Conservation (phyloP, 495 filamentous ascomycete genomes). For the Tetracladium marchalianum region DNA sequence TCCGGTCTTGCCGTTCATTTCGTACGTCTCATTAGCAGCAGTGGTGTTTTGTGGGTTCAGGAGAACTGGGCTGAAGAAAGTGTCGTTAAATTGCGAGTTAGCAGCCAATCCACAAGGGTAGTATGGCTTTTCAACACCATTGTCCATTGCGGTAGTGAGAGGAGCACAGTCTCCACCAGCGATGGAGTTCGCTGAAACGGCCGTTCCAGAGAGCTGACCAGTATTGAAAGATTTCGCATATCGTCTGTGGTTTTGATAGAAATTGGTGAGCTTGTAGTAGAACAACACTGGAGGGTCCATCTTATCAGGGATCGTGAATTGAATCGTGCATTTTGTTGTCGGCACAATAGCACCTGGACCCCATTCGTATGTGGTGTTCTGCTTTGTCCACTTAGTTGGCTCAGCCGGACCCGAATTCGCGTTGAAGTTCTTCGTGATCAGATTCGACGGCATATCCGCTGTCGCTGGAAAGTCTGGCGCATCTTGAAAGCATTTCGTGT, state of each 20-base stretch:
- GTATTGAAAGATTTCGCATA: slow-evolving; percentile 85
- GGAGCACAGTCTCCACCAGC: slow-evolving; percentile 64
- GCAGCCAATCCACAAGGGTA: slow-evolving; percentile 96
- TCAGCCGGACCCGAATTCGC: slow-evolving; percentile 23
- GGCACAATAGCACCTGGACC: slow-evolving; percentile 3
- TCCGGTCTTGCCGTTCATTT: slow-evolving; percentile 58
- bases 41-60: slow-evolving; percentile 29
- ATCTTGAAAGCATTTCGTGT: slow-evolving; percentile 57
- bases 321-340: slow-evolving; percentile 48
- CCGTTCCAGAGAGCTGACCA: slow-evolving; percentile 70
- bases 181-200: slow-evolving; percentile 49
- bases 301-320: slow-evolving; percentile 67
- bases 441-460: slow-evolving; percentile 38
- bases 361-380: slow-evolving; percentile 15
- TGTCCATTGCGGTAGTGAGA: slow-evolving; percentile 33
- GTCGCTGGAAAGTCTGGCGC: slow-evolving; percentile 31
- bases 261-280: slow-evolving; percentile 94
- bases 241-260: slow-evolving; percentile 97
- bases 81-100: slow-evolving; percentile 96
- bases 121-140: slow-evolving; percentile 51
- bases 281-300: slow-evolving; percentile 73
- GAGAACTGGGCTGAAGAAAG: slow-evolving; percentile 53
- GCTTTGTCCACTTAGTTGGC: slow-evolving; percentile 28
- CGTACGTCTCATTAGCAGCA: slow-evolving; percentile 19
- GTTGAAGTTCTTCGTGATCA: slow-evolving; percentile 60